Evolutionary conservation across 345 rosid species (phyloP), one percentile per base, ranked within the genome.

Genomic region (Hevea brasiliensis): DNA sequence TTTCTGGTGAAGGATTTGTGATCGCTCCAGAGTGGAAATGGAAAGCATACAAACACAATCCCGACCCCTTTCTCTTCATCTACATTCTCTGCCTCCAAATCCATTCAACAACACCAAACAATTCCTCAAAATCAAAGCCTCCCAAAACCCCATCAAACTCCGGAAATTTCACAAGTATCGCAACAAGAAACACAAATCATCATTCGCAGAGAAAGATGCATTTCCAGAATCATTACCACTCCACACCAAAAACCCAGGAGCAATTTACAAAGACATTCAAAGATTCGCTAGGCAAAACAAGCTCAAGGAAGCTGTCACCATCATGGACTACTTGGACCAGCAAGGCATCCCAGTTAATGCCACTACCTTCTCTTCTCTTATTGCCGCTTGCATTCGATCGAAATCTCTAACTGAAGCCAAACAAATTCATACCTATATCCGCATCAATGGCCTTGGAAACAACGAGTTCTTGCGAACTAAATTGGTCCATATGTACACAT

Each of bases 301-400:
- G 80, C 92, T 91, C 83, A 83, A 86, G 44, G 86, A 89, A 68
- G 90, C 92, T n/a, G 89, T 91, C 37, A 64, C 82, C 47, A 82
- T 93, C 59, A 77, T 93, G 42, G 91, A 91, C 78, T 89, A 91
- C 79, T 72, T 87, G 71, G 89, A 88, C 1, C 92, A 84, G 44
- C 74, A 86, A 41, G 98, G 97, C 17, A 86, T 93, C 47, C 98
- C 97, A 0, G 85, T 89, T 17, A 91, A 93, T 44, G 77, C 81
- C 67, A 88, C 92, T 40, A 87, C 97, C 57, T 91, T 89, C 80
- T 87, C 94, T 61, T 77, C 91, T 6, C 90, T 92, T 58, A 84
- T 94, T 40, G 87, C 89, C 7, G 92, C 97, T 41, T 89, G 97
- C 20, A 83, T 84, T 75, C 91, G 92, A 61, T 76, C 74, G 41